phyloP scores from a whole-genome alignment of 768 basidiomycete species.

The Pholiota microspora region DNA sequence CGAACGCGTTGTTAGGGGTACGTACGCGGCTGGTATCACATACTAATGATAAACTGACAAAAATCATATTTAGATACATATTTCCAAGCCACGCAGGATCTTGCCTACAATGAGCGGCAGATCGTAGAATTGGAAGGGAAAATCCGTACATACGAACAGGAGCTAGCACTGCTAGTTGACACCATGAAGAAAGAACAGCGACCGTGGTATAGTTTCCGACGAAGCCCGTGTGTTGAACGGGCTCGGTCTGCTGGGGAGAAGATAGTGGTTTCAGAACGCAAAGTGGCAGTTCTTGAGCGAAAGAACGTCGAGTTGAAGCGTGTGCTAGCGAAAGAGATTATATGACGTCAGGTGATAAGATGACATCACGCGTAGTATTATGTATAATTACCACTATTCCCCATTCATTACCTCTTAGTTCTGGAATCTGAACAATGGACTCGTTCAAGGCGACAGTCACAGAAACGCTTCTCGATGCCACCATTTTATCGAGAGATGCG shows the following conservation, averaged over 20 bases:
- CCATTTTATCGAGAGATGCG: conserved; percentile 26
- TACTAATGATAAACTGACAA: not conserved
- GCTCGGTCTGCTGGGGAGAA: conserved; percentile 70
- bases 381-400: conserved; percentile 9
- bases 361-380: conserved; percentile 21
- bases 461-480: conserved; percentile 17
- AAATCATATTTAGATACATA: conserved; percentile 52
- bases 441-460: conserved; percentile 11
- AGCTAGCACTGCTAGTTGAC: conserved; percentile 65
- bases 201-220: conserved; percentile 35
- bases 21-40: too few relatives aligned
- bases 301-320: conserved; percentile 69
- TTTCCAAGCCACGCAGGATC: conserved; percentile 81
- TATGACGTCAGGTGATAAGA: conserved; percentile 15
- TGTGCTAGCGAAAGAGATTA: conserved; percentile 41
- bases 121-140: conserved; percentile 58
- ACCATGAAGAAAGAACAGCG: conserved; percentile 50
- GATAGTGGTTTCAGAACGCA: conserved; percentile 67
- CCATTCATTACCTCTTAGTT: not conserved
- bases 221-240: conserved; percentile 55
- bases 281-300: conserved; percentile 67
- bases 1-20: conserved; percentile 75
- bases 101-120: conserved; percentile 71
- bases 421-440: conserved; percentile 10
- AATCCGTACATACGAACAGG: conserved; percentile 72